Percentiles rank a stretch among this genome's conserved stretches.
phyloP scores from a whole-genome alignment of 257 asterid genomes.

The Jaltomata sinuosa region DNA sequence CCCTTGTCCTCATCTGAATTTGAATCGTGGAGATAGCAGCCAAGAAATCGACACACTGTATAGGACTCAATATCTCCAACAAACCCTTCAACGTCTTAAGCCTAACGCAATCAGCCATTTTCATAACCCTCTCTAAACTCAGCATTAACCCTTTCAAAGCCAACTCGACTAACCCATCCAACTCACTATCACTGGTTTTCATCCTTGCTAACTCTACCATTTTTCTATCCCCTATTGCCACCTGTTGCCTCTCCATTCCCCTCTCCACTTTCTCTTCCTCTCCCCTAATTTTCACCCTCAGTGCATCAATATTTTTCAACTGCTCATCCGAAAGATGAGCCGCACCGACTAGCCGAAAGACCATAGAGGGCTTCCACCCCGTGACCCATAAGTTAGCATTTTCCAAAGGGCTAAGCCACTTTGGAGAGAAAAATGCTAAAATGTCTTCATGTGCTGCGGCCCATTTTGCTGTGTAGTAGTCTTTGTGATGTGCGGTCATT shows the following conservation, averaged over 20 bases:
- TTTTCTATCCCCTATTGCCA: constrained; percentile 42
- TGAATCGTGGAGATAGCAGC: constrained; percentile 29
- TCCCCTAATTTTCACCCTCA: constrained; percentile 29
- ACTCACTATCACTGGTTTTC: constrained; percentile 1
- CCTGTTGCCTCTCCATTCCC: constrained; percentile 70
- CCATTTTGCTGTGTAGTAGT: constrained; percentile 55
- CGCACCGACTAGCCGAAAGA: constrained; percentile 27
- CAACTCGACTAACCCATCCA: constrained; percentile 26
- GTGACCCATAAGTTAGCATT: constrained; percentile 46
- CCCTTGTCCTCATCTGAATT: constrained; percentile 35
- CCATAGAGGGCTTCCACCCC: constrained; percentile 65
- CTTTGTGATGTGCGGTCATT: constrained; percentile 60
- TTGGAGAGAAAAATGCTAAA: constrained; percentile 35
- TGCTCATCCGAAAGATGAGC: constrained; percentile 18
- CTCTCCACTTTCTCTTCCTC: constrained; percentile 68
- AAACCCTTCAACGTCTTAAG: constrained; percentile 48
- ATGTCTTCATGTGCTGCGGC: constrained; percentile 49
- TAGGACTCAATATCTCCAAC: constrained; percentile 41
- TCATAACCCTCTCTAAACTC: constrained; percentile 51
- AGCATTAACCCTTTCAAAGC: constrained; percentile 24
- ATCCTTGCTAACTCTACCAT: constrained; percentile 42
- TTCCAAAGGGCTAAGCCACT: constrained; percentile 57
- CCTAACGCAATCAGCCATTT: constrained; percentile 62
- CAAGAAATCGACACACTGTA: constrained; percentile 41
- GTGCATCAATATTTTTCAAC: constrained; percentile 16